phyloP scores from a whole-genome alignment of 148 eudicot genomes.

The Selenicereus undatus region DNA sequence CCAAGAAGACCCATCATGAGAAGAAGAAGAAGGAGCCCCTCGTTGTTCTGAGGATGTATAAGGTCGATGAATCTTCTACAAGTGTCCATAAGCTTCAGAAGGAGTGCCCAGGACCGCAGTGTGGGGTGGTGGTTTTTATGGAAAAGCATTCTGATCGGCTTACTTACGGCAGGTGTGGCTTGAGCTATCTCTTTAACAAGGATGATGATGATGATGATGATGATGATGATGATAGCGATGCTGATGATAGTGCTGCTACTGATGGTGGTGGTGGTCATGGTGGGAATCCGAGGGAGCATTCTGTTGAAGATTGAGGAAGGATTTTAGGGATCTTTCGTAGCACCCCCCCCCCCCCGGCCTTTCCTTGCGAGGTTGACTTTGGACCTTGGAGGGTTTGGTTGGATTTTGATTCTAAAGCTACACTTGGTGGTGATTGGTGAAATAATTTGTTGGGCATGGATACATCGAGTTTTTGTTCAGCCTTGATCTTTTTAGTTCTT shows the following conservation, averaged over 20 bases:
- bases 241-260: not conserved
- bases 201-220: not conserved
- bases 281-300: not conserved
- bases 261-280: too few relatives aligned
- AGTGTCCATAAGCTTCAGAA: not conserved
- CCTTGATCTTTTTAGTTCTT: too few relatives aligned
- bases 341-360: too few relatives aligned
- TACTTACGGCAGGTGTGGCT: not conserved
- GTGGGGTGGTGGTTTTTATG: not conserved
- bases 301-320: not conserved
- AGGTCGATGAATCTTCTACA: not conserved
- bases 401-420: too few relatives aligned
- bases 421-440: too few relatives aligned
- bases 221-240: not conserved
- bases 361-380: too few relatives aligned
- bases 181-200: not conserved
- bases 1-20: not conserved
- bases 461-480: too few relatives aligned
- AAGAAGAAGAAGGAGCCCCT: slow-evolving; percentile 1
- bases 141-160: not conserved
- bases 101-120: not conserved
- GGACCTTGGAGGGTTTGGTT: not conserved
- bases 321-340: not conserved
- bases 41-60: not conserved
- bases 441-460: too few relatives aligned